Evolutionary conservation across 1,284 basidiomycete species (phyloP), one percentile per base, ranked within the genome.

Genomic region (Trichosporon coremiiforme): DNA sequence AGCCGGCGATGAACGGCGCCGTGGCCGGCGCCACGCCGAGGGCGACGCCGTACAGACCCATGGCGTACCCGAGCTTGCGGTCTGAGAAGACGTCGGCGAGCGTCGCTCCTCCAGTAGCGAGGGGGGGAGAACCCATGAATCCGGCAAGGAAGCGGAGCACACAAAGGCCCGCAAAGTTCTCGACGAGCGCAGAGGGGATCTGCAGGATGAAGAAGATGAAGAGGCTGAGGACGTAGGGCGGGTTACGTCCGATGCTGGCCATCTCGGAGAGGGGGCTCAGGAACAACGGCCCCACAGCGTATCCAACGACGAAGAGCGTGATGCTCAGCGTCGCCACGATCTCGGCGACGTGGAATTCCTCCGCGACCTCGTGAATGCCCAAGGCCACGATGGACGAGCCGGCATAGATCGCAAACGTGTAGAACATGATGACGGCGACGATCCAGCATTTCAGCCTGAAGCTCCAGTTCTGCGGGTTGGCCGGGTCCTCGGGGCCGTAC

Each of bases 381-480:
- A 66, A 70, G 65, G 67, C 64, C 45, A 71, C 60, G 65, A 71
- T 65, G 45, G 67, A 57, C 3, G 67, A 71, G 53, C 70, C 68
- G 12, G 65, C 69, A 53, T 74, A 71, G 4, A 75, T 70, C 47
- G 74, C 76, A 71, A 77, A 76, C 7, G 76, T 77, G 66, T 76
- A 76, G 65, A 72, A 76, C 74, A 90, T 89, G 76, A 90, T 90
- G 0, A 90, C 87, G 50, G 89, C 85, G 0, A 88, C 89, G 0
- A 89, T 88, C 1, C 85, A 85, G 87, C 89, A 89, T 85, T 90
- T 90, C 70, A 85, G 85, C 55, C 80, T 81, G 70, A 84, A 86
- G 0, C 84, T 76, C 90, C 90, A 91, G 80, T 91, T 90, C 78
- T 87, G 87, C 0, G 90, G 90, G 78, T 91, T 90, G 20, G 80